phyloP scores from a whole-genome alignment of 495 filamentous ascomycete species.

The Podospora anserina region DNA sequence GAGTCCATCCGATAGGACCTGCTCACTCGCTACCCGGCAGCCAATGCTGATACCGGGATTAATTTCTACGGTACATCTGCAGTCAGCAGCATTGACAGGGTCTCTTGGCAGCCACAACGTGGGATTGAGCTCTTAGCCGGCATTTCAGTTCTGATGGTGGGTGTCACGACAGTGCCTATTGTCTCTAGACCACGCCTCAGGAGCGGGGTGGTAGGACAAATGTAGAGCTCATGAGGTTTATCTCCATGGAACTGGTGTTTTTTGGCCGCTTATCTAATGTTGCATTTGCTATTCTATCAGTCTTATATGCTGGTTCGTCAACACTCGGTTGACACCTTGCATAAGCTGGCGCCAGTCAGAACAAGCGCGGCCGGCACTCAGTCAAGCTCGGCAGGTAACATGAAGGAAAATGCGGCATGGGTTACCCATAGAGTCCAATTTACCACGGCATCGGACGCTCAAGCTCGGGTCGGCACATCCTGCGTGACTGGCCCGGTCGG shows the following conservation, averaged over 20 bases:
- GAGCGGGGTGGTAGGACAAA: background rate
- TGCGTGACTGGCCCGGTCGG: too few species aligned
- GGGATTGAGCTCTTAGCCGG: background rate
- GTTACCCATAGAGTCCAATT: background rate
- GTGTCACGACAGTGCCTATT: background rate
- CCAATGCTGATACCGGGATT: background rate
- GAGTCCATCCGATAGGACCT: background rate
- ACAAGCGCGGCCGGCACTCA: background rate
- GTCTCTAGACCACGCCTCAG: background rate
- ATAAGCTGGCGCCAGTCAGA: background rate
- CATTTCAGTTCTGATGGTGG: background rate
- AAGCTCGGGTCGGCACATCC: too few species aligned
- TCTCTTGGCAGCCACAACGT: background rate
- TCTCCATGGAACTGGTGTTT: background rate
- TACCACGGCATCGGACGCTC: background rate
- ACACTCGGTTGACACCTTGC: background rate
- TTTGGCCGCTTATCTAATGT: background rate
- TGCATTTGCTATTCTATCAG: background rate
- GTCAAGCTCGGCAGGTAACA: background rate
- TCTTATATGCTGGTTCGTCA: background rate
- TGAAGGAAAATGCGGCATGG: background rate
- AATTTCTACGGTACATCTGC: background rate
- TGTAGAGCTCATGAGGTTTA: background rate
- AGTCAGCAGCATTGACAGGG: background rate
- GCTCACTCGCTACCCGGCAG: background rate